Evolutionary conservation across 2,329 filamentous ascomycete genomes (phyloP).

Genomic region (Aspergillus clavatus): DNA sequence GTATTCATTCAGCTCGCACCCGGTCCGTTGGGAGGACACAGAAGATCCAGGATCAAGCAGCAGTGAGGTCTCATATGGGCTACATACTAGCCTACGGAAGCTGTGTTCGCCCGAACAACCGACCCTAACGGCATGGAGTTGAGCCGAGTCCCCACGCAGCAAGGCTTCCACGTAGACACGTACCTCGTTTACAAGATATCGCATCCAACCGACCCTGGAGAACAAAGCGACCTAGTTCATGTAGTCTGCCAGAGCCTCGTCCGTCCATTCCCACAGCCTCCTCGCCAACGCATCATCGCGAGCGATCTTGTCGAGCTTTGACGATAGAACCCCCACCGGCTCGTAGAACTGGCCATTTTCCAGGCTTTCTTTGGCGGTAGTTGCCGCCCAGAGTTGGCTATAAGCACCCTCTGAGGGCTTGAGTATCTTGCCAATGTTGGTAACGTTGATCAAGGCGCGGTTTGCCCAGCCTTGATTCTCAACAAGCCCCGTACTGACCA

Average conservation of each 20-base stretch:
- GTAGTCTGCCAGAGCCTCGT: slow-evolving; percentile 10
- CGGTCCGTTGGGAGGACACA: no score
- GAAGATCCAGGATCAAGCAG: no score
- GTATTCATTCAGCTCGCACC: no score
- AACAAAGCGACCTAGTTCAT: background rate
- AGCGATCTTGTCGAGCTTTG: slow-evolving; percentile 3
- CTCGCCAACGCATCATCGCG: slow-evolving; percentile 8
- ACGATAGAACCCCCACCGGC: slow-evolving; percentile 7
- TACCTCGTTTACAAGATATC: no score
- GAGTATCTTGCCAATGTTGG: slow-evolving; percentile 10
- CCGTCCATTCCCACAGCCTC: slow-evolving; percentile 15
- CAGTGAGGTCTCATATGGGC: no score
- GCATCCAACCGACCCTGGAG: no score
- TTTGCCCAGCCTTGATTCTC: slow-evolving; percentile 12
- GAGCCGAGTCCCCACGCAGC: no score
- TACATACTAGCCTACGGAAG: no score
- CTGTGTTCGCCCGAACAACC: no score
- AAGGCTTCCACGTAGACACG: no score
- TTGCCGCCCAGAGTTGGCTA: slow-evolving; percentile 42
- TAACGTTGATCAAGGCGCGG: slow-evolving; percentile 8
- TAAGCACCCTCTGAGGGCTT: slow-evolving; percentile 35
- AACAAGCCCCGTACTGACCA: slow-evolving; percentile 36
- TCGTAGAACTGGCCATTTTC: slow-evolving; percentile 9
- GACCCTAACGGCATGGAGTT: no score
- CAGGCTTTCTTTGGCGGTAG: slow-evolving; percentile 21